Evolutionary conservation across 805 yeast species (phyloP).

Genomic region (Wickerhamiella musiphila): DNA sequence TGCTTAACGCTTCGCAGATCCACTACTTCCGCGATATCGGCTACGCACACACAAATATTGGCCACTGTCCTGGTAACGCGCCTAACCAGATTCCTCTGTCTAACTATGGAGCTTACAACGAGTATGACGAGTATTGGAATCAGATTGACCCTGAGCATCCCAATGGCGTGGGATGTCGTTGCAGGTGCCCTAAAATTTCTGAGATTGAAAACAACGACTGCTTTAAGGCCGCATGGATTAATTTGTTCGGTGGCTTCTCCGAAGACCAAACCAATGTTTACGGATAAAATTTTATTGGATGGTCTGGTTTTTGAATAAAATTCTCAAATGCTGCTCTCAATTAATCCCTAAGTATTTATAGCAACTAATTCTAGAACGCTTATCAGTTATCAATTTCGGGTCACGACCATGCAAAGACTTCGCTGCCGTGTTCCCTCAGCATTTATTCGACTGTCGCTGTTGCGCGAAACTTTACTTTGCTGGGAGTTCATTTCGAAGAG

Average conservation of each 20-base stretch:
- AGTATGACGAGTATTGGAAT: slow-evolving; percentile 25
- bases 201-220: slow-evolving; percentile 2
- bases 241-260: not conserved
- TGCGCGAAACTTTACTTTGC: too few species aligned
- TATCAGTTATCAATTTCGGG: too few species aligned
- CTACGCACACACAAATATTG: slow-evolving; percentile 42
- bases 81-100: slow-evolving; percentile 29
- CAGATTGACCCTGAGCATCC: slow-evolving; percentile 23
- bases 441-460: too few species aligned
- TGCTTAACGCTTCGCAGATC: slow-evolving; percentile 47
- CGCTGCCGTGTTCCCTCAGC: too few species aligned
- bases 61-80: slow-evolving; percentile 68
- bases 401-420: too few species aligned
- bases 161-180: slow-evolving; percentile 67
- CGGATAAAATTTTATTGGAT: too few species aligned
- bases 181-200: slow-evolving; percentile 33
- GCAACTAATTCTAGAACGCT: too few species aligned
- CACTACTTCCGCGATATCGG: slow-evolving; percentile 93
- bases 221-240: not conserved
- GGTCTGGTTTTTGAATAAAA: too few species aligned
- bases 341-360: too few species aligned
- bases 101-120: slow-evolving; percentile 23
- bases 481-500: too few species aligned
- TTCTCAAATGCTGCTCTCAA: too few species aligned
- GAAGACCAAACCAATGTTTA: too few species aligned